A percentile compares a stretch with the other conserved stretches of the same genome.
These are phyloP conservation scores for Syzygium syzygioides DNA, from an alignment of 441 rosid species.

Conservation along the genomic window DNA sequence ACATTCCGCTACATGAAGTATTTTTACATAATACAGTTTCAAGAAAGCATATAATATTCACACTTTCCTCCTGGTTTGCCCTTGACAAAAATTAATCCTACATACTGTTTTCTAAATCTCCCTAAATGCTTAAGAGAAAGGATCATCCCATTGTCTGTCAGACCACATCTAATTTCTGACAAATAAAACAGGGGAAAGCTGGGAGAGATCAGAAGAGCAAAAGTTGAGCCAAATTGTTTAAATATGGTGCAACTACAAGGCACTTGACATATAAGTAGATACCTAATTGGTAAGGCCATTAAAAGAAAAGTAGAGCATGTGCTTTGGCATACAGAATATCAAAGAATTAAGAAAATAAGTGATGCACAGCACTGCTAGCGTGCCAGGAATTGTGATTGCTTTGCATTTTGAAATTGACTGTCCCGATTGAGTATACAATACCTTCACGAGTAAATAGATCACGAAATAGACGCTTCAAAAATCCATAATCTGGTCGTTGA, in stretches of 20 bases:
- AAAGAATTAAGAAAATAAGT: neutral
- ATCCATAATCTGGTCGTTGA: slow-evolving; percentile 22
- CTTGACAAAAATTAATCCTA: neutral
- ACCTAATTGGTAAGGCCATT: neutral
- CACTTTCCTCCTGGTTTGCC: neutral
- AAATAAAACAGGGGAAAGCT: neutral
- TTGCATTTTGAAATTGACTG: neutral
- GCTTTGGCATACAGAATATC: neutral
- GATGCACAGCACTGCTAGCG: neutral
- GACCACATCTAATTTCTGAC: neutral
- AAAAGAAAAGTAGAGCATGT: neutral
- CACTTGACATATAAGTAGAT: neutral
- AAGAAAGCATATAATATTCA: neutral
- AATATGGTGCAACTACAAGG: neutral
- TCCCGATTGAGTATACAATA: neutral
- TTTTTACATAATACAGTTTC: neutral
- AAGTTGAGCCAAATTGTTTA: neutral
- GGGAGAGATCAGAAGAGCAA: neutral
- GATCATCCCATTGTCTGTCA: neutral
- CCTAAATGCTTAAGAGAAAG: neutral
- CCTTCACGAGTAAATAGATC: slow-evolving; percentile 18
- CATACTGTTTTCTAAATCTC: neutral
- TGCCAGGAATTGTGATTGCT: neutral
- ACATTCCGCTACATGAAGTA: neutral
- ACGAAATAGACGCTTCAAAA: slow-evolving; percentile 15